Evolutionary conservation across 345 rosid species (phyloP).

Genomic region (Linum lewisii): DNA sequence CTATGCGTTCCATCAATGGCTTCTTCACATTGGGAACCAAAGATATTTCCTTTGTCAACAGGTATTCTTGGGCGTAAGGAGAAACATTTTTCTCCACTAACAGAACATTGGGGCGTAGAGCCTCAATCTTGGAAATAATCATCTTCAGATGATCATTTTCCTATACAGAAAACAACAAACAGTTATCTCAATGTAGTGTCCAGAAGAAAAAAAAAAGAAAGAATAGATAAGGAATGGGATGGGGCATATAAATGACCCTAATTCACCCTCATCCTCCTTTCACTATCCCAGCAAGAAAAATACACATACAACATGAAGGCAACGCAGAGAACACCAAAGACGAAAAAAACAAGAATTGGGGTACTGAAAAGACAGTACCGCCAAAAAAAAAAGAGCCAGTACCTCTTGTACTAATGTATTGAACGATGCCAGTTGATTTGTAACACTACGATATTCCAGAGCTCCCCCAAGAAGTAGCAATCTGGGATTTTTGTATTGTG

Average conservation of each 20-base stretch:
- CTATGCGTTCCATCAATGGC: conserved; percentile 77
- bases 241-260: no score
- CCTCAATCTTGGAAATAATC: conserved; percentile 73
- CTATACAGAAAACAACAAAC: conserved; percentile 29
- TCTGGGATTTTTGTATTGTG: conserved; percentile 90
- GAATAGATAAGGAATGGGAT: no score
- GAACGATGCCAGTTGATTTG: conserved; percentile 82
- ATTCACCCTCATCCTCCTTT: no score
- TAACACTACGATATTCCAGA: conserved; percentile 74
- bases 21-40: conserved; percentile 81
- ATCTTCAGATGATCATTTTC: conserved; percentile 82
- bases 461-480: conserved; percentile 87
- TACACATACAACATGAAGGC: no score
- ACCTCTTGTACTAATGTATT: conserved; percentile 86
- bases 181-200: neutral
- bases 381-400: conserved; percentile 5
- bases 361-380: neutral
- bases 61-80: conserved; percentile 70
- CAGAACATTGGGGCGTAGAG: conserved; percentile 83
- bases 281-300: no score
- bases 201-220: neutral
- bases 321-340: no score
- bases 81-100: conserved; percentile 95
- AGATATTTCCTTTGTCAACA: conserved; percentile 81
- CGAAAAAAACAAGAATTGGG: conserved; percentile 5